Conservation (phyloP, 2,329 filamentous ascomycete genomes). For the Penicillium sp. region DNA sequence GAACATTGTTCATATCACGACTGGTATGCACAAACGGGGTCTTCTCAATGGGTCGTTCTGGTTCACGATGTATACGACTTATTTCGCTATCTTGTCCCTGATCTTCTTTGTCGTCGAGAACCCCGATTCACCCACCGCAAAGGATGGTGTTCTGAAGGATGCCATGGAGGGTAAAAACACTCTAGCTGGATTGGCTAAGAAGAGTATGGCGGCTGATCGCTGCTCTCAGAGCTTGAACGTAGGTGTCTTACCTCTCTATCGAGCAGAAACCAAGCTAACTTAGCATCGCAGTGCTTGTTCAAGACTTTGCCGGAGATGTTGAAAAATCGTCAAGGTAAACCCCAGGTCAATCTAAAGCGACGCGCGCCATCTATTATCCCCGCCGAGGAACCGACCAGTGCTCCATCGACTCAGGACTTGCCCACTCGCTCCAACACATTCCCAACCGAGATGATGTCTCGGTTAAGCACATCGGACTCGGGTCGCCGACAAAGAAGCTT, state of each 20-base stretch:
- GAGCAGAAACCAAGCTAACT: slow-evolving; percentile 1
- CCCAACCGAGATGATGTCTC: slow-evolving; percentile 32
- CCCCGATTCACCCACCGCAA: slow-evolving; percentile 58
- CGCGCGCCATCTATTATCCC: slow-evolving; percentile 33
- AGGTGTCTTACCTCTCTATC: slow-evolving; percentile 34
- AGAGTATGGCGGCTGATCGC: slow-evolving; percentile 84
- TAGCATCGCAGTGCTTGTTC: slow-evolving; percentile 65
- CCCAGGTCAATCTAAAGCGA: slow-evolving; percentile 51
- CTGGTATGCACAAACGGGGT: slow-evolving; percentile 61
- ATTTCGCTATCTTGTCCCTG: slow-evolving; percentile 64
- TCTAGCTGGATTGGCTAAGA: slow-evolving; percentile 72
- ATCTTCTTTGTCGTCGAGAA: slow-evolving; percentile 66
- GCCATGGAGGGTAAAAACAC: slow-evolving; percentile 81
- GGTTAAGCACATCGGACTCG: slow-evolving; percentile 23
- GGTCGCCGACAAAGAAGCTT: slow-evolving; percentile 29
- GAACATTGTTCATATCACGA: slow-evolving; percentile 65
- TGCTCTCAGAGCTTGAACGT: slow-evolving; percentile 77
- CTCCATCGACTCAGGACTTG: slow-evolving; percentile 20
- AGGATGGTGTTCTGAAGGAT: slow-evolving; percentile 75
- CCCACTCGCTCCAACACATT: slow-evolving; percentile 42
- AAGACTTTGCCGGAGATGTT: slow-evolving; percentile 75
- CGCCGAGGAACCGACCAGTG: slow-evolving; percentile 13
- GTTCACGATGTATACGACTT: slow-evolving; percentile 68
- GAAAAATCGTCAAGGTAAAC: slow-evolving; percentile 52
- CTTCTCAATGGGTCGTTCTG: slow-evolving; percentile 63